Percentiles rank a stretch among this genome's conserved stretches.
phyloP scores from a whole-genome alignment of 768 basidiomycete species.

The Hebeloma cylindrosporum region DNA sequence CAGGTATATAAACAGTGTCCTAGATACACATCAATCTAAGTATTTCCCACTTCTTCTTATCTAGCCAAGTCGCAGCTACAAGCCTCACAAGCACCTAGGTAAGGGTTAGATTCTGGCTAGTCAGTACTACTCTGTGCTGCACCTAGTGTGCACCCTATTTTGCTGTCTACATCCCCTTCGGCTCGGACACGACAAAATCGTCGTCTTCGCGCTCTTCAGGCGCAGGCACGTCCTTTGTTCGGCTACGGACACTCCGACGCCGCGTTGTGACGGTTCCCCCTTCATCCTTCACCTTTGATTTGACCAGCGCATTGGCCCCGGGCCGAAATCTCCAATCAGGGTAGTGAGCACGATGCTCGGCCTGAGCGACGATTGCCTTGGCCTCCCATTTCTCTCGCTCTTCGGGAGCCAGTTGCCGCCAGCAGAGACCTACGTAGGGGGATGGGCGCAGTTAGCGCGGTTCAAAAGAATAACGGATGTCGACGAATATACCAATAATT shows the following conservation, averaged over 20 bases:
- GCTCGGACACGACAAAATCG: not conserved
- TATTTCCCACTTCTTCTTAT: too few species aligned
- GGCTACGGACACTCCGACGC: slow-evolving; percentile 23
- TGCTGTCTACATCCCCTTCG: too few species aligned
- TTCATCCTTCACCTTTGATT: slow-evolving; percentile 39
- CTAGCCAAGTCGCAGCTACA: too few species aligned
- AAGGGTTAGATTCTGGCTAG: too few species aligned
- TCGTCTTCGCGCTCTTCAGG: slow-evolving; percentile 21
- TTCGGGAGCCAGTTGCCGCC: slow-evolving; percentile 66
- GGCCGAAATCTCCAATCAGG: slow-evolving; percentile 85
- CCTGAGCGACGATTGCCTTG: slow-evolving; percentile 67
- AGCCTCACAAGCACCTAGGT: too few species aligned
- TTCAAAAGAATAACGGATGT: slow-evolving; percentile 3
- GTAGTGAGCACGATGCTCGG: slow-evolving; percentile 70
- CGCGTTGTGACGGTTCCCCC: slow-evolving; percentile 20
- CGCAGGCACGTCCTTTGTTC: slow-evolving; percentile 21
- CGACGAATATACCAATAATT: slow-evolving; percentile 61
- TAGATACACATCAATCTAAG: too few species aligned
- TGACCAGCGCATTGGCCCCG: slow-evolving; percentile 45
- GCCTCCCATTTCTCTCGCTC: slow-evolving; percentile 78
- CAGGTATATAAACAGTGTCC: too few species aligned
- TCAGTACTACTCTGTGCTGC: too few species aligned
- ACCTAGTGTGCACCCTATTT: too few species aligned
- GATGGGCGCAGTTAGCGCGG: slow-evolving; percentile 9
- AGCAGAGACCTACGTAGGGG: slow-evolving; percentile 66